phyloP scores from a whole-genome alignment of 1,284 basidiomycete genomes.

The Cerioporus squamosus region DNA sequence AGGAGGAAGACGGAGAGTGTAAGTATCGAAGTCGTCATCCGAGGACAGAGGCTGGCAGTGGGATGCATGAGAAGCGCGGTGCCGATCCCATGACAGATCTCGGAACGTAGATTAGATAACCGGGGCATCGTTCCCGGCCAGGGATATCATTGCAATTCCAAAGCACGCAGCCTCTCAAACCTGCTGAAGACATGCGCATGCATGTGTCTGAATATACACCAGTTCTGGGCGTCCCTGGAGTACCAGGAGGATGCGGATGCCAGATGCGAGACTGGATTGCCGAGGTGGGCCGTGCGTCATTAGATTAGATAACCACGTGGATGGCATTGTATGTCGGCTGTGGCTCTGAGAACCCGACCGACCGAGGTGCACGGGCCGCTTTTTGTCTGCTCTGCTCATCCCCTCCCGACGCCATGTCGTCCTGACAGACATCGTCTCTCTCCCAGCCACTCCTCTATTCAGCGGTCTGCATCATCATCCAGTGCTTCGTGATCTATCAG shows the following conservation, averaged over 20 bases:
- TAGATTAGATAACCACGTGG: constrained; percentile 28
- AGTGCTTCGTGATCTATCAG: neutral
- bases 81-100: neutral
- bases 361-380: constrained; percentile 6
- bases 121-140: too few relatives aligned
- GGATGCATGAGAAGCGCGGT: too few relatives aligned
- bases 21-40: too few relatives aligned
- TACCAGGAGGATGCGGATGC: too few relatives aligned
- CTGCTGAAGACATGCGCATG: too few relatives aligned
- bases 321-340: constrained; percentile 11
- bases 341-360: constrained; percentile 10
- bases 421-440: neutral
- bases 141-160: too few relatives aligned
- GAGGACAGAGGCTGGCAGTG: too few relatives aligned
- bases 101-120: too few relatives aligned
- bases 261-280: neutral
- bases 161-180: too few relatives aligned
- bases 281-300: neutral
- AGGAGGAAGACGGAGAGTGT: neutral
- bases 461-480: neutral
- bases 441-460: neutral
- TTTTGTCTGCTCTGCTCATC: constrained; percentile 14
- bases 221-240: too few relatives aligned
- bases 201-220: too few relatives aligned
- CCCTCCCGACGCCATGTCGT: constrained; percentile 5